Evolutionary conservation across 345 rosid genomes (phyloP).

Genomic region (Bretschneidera sinensis): DNA sequence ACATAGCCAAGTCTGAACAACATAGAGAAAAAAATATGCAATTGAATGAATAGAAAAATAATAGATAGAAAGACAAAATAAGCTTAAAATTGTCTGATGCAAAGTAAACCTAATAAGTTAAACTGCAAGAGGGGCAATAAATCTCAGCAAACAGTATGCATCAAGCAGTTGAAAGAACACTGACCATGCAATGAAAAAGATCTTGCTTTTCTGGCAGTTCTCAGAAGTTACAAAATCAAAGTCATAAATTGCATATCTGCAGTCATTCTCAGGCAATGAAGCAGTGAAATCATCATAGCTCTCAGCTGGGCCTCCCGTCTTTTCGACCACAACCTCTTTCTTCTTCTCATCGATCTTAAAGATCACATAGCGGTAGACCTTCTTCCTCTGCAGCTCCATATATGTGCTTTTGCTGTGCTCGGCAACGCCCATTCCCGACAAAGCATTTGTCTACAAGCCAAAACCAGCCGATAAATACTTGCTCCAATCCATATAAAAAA

Average conservation of each 20-base stretch:
- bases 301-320: constrained; percentile 59
- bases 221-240: constrained; percentile 69
- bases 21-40: no score
- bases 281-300: constrained; percentile 65
- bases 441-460: constrained; percentile 56
- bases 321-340: constrained; percentile 60
- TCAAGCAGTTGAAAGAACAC: constrained; percentile 6
- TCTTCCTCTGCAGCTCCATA: constrained; percentile 67
- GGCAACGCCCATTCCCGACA: constrained; percentile 76
- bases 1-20: no score
- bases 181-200: constrained; percentile 77
- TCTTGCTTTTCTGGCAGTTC: constrained; percentile 80
- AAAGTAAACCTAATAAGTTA: no score
- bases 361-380: constrained; percentile 57
- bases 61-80: no score
- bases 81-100: no score
- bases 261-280: constrained; percentile 64
- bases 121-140: not conserved
- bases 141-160: not conserved
- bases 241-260: constrained; percentile 75
- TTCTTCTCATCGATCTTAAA: constrained; percentile 64
- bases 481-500: not conserved
- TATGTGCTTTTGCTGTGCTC: constrained; percentile 55
- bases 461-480: not conserved
- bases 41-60: no score